Percentiles rank a stretch among this genome's conserved stretches.
phyloP scores from a whole-genome alignment of 352 stramenopile genomes.

The Phytophthora cactorum region DNA sequence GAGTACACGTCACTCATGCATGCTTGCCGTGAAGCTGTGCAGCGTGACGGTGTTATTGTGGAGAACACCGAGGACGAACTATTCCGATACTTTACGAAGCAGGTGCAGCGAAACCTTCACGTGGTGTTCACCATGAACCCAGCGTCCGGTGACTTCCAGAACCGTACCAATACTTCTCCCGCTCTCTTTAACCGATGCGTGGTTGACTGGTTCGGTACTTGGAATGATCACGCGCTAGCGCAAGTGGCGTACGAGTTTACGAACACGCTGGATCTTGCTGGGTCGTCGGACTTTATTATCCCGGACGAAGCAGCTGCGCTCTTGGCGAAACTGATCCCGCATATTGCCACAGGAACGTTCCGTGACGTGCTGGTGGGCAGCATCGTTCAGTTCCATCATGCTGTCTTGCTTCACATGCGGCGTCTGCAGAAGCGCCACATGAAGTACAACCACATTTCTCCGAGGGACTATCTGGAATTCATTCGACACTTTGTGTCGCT shows the following conservation, averaged over 20 bases:
- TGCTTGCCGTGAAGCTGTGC: slow-evolving; percentile 94
- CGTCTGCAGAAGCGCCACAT: slow-evolving; percentile 87
- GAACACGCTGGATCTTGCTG: slow-evolving; percentile 94
- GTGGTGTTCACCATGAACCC: slow-evolving; percentile 99
- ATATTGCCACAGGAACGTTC: slow-evolving; percentile 75
- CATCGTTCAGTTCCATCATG: slow-evolving; percentile 91
- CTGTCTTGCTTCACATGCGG: slow-evolving; percentile 84
- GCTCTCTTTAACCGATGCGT: slow-evolving; percentile 99
- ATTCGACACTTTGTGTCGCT: slow-evolving; percentile 91
- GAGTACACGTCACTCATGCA: slow-evolving; percentile 98
- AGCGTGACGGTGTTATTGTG: slow-evolving; percentile 89
- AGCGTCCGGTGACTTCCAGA: slow-evolving; percentile 96
- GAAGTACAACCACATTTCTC: slow-evolving; percentile 92
- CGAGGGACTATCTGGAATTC: slow-evolving; percentile 93
- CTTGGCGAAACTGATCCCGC: slow-evolving; percentile 66
- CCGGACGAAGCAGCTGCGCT: slow-evolving; percentile 53
- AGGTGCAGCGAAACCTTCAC: slow-evolving; percentile 99
- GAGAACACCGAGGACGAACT: slow-evolving; percentile 96
- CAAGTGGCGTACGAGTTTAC: slow-evolving; percentile 99
- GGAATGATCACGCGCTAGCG: slow-evolving; percentile 97
- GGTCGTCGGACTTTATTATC: slow-evolving; percentile 77
- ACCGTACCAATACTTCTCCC: slow-evolving; percentile 98
- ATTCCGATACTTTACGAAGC: slow-evolving; percentile 96
- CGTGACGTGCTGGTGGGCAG: slow-evolving; percentile 81
- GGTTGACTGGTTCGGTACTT: slow-evolving; percentile 99